Conservation (phyloP, 2,329 filamentous ascomycete species). For the Annulohypoxylon truncatum region DNA sequence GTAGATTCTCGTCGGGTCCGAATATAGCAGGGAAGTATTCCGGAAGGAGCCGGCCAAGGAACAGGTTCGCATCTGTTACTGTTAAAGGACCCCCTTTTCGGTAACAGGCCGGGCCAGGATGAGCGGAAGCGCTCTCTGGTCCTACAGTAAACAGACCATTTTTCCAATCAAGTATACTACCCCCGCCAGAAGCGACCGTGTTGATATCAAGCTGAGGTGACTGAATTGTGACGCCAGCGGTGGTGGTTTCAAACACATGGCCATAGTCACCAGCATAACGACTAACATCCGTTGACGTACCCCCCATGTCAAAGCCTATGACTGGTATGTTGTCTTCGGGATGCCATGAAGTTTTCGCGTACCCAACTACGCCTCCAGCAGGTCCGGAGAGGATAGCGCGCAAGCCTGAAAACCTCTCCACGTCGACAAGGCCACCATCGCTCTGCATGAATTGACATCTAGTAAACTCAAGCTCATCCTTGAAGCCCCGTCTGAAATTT, state of each 20-base stretch:
- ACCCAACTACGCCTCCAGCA: constrained; percentile 80
- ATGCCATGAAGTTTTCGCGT: constrained; percentile 75
- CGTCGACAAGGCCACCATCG: constrained; percentile 63
- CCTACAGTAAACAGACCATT: constrained; percentile 80
- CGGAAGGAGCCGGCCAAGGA: constrained; percentile 69
- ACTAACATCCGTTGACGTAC: constrained; percentile 81
- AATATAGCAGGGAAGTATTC: constrained; percentile 81
- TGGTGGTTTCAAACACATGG: constrained; percentile 48
- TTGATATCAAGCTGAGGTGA: constrained; percentile 85
- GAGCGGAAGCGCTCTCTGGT: constrained; percentile 77
- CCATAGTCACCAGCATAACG: constrained; percentile 66
- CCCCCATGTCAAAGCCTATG: constrained; percentile 82
- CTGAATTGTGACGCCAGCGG: constrained; percentile 80
- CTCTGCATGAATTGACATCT: constrained; percentile 48
- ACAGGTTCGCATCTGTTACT: constrained; percentile 78
- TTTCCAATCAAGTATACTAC: constrained; percentile 75
- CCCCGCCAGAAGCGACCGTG: constrained; percentile 81
- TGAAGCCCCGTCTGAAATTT: constrained; percentile 34
- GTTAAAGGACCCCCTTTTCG: constrained; percentile 78
- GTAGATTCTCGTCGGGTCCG: constrained; percentile 72
- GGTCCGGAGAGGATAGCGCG: constrained; percentile 78
- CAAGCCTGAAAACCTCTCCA: constrained; percentile 73
- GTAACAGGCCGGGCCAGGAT: constrained; percentile 79
- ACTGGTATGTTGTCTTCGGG: constrained; percentile 72
- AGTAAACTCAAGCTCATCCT: constrained; percentile 18